A percentile compares a stretch with the other conserved stretches of the same genome.
Conservation (phyloP, 2,329 filamentous ascomycete genomes). For the Aspergillus eucalypticola region DNA sequence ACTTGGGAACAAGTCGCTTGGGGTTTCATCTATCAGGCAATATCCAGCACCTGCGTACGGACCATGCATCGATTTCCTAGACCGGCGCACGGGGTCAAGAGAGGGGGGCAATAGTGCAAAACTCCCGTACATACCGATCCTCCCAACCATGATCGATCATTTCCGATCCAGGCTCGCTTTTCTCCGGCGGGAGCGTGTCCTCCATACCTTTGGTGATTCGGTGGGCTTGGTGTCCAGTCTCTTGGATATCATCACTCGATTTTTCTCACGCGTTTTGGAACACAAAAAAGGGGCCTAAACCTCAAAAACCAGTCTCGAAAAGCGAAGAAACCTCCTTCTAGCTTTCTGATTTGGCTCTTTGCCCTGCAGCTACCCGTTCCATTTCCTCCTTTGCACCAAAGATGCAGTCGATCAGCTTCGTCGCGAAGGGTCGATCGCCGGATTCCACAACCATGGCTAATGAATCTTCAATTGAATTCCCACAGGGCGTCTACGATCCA, state of each 20-base stretch:
- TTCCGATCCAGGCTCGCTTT: conserved; percentile 16
- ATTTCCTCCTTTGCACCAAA: conserved; percentile 7
- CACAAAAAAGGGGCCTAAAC: neutral
- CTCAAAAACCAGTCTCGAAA: conserved; percentile 1
- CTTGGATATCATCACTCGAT: neutral
- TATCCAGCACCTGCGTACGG: conserved; percentile 6
- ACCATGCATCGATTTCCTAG: conserved; percentile 11
- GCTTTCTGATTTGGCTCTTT: conserved; percentile 1
- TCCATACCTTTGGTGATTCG: neutral
- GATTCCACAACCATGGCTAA: neutral
- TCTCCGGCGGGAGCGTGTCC: conserved; percentile 6
- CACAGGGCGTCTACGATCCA: neutral
- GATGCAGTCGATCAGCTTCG: neutral
- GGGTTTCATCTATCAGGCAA: conserved; percentile 10
- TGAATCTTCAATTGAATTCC: neutral
- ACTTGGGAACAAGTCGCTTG: neutral
- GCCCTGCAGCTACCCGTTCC: conserved; percentile 19
- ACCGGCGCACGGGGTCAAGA: conserved; percentile 20
- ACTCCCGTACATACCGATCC: conserved; percentile 19
- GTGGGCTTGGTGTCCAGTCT: neutral
- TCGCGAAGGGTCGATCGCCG: conserved; percentile 2
- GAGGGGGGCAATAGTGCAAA: conserved; percentile 19
- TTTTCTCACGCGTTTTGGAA: neutral
- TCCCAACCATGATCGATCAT: conserved; percentile 21
- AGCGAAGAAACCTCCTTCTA: neutral